Percentiles rank a stretch among this genome's conserved stretches.
phyloP scores from a whole-genome alignment of 2,329 filamentous ascomycete species.

The Aphanoascus verrucosus region DNA sequence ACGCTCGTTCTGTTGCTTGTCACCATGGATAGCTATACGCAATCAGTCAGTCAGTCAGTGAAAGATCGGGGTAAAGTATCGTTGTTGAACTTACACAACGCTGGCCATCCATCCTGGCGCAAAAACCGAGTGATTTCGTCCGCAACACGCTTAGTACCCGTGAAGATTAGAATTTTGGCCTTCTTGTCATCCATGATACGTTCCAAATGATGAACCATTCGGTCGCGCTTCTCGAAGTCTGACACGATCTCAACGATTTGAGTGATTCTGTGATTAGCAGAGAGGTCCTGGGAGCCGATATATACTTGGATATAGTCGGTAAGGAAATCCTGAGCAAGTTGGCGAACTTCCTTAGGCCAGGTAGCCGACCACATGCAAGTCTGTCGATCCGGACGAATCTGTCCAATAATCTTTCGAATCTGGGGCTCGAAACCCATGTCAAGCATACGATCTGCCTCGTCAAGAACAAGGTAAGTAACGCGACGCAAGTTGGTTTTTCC shows the following conservation, averaged over 20 bases:
- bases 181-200: constrained; percentile 93
- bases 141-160: constrained; percentile 73
- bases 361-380: constrained; percentile 99
- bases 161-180: constrained; percentile 95
- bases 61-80: constrained; percentile 18
- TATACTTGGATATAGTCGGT: constrained; percentile 98
- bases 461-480: constrained; percentile 94
- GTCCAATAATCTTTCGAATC: constrained; percentile 95
- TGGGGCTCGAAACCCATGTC: constrained; percentile 99
- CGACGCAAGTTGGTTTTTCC: constrained; percentile 97
- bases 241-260: constrained; percentile 94
- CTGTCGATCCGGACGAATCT: constrained; percentile 96
- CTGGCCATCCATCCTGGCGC: constrained; percentile 95
- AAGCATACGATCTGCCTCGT: constrained; percentile 98
- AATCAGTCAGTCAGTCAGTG: constrained; percentile 28
- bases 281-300: constrained; percentile 89
- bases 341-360: constrained; percentile 96
- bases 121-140: constrained; percentile 97
- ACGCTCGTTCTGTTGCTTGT: constrained; percentile 99
- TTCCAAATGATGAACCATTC: constrained; percentile 95
- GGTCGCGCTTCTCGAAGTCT: constrained; percentile 94
- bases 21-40: constrained; percentile 77
- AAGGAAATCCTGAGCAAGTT: constrained; percentile 80
- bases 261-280: constrained; percentile 94
- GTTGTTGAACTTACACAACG: constrained; percentile 59